phyloP scores from a whole-genome alignment of 2,329 filamentous ascomycete genomes.

The Trichoderma asperellum region DNA sequence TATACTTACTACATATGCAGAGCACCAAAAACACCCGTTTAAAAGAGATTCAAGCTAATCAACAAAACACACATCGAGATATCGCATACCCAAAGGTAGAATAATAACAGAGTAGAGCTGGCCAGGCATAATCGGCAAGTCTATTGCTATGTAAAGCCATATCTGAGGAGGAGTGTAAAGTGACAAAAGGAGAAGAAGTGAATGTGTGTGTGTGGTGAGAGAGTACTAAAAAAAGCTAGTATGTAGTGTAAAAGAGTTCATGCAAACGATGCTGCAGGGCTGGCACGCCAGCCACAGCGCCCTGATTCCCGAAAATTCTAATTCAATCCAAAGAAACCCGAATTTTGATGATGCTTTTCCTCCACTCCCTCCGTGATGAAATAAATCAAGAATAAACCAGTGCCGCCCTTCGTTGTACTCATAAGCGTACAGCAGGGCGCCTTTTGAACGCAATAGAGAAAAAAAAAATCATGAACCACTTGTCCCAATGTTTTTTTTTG shows the following conservation, averaged over 20 bases:
- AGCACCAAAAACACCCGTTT: too few relatives aligned
- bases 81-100: background rate
- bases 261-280: constrained; percentile 10
- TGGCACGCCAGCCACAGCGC: constrained; percentile 16
- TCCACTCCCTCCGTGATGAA: constrained; percentile 17
- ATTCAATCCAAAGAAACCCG: constrained; percentile 12
- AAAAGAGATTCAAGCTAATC: background rate
- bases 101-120: background rate
- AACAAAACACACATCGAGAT: background rate
- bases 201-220: background rate
- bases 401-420: constrained; percentile 19
- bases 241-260: constrained; percentile 19
- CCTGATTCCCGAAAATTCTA: constrained; percentile 5
- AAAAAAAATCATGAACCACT: constrained; percentile 3
- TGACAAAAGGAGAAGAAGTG: background rate
- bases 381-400: background rate
- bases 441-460: constrained; percentile 42
- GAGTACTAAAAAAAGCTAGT: constrained; percentile 1
- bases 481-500: background rate
- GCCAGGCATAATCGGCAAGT: constrained; percentile 17
- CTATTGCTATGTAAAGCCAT: constrained; percentile 5
- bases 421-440: constrained; percentile 10
- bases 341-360: constrained; percentile 14
- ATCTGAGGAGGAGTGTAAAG: background rate
- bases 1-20: too few relatives aligned